phyloP scores from a whole-genome alignment of 2,329 filamentous ascomycete genomes.

The Epichloe glyceriae region DNA sequence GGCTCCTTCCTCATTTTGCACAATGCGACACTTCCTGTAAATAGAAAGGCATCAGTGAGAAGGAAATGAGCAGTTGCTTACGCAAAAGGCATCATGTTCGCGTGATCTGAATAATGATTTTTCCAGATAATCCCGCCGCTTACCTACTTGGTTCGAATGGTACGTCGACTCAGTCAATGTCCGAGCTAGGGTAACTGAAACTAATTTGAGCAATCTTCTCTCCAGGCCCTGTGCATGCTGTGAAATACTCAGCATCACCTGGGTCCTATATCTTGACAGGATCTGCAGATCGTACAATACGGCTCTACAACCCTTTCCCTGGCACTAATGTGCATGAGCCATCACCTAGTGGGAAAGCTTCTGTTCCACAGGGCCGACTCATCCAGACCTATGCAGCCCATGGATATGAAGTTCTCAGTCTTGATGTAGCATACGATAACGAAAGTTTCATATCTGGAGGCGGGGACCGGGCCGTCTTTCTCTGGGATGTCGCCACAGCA shows the following conservation, averaged over 20 bases:
- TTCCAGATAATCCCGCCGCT: slow-evolving; percentile 36
- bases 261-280: slow-evolving; percentile 75
- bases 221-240: slow-evolving; percentile 56
- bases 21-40: background rate
- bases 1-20: background rate
- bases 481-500: slow-evolving; percentile 85
- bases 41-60: background rate
- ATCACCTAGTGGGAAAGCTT: slow-evolving; percentile 13
- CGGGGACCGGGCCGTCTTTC: slow-evolving; percentile 79
- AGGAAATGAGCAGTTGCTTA: background rate
- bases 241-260: slow-evolving; percentile 59
- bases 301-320: slow-evolving; percentile 68
- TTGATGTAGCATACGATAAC: slow-evolving; percentile 65
- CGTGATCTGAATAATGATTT: slow-evolving; percentile 23
- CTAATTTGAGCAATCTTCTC: background rate
- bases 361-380: slow-evolving; percentile 40
- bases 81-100: background rate
- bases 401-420: slow-evolving; percentile 79
- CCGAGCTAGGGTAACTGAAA: background rate
- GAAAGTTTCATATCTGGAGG: slow-evolving; percentile 75
- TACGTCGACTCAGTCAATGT: slow-evolving; percentile 17
- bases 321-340: slow-evolving; percentile 24
- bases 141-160: slow-evolving; percentile 47
- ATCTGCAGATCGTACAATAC: slow-evolving; percentile 70
- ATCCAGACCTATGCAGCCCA: slow-evolving; percentile 86